These are phyloP conservation scores for Akanthomyces dipterigenus DNA, from an alignment of 2,329 filamentous ascomycete genomes.

Conservation along the genomic window DNA sequence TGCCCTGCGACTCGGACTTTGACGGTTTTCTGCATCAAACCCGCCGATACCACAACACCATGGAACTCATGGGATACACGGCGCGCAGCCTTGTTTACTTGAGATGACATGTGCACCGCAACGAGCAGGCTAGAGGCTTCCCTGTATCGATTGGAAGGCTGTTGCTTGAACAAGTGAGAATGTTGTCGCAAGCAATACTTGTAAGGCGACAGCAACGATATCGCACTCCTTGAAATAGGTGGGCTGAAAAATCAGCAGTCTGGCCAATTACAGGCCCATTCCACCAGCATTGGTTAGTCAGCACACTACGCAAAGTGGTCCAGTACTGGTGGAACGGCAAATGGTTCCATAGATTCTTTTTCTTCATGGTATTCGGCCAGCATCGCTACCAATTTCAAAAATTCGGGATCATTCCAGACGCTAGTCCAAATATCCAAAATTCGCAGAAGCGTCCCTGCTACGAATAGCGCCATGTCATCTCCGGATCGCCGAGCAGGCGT, in stretches of 20 bases:
- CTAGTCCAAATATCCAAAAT: background rate
- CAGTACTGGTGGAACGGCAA: background rate
- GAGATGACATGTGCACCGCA: constrained; percentile 30
- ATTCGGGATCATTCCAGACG: background rate
- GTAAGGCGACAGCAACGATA: background rate
- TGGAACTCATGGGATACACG: constrained; percentile 45
- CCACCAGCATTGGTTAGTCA: background rate
- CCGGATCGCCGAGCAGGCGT: constrained; percentile 34
- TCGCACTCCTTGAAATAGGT: background rate
- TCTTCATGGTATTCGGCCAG: background rate
- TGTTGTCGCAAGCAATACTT: background rate
- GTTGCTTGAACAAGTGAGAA: background rate
- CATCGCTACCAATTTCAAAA: background rate
- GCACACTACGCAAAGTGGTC: background rate
- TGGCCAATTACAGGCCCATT: background rate
- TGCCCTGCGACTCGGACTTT: constrained; percentile 67
- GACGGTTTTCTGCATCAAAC: constrained; percentile 71
- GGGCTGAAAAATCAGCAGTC: background rate
- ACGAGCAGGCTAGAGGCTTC: background rate
- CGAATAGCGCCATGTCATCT: constrained; percentile 28
- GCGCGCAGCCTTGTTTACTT: constrained; percentile 34
- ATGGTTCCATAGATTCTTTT: background rate
- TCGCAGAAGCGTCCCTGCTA: background rate
- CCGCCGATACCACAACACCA: constrained; percentile 71
- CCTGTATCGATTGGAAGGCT: background rate